phyloP scores from a whole-genome alignment of 164 flowering plant species.

The Magnolia sinica region DNA sequence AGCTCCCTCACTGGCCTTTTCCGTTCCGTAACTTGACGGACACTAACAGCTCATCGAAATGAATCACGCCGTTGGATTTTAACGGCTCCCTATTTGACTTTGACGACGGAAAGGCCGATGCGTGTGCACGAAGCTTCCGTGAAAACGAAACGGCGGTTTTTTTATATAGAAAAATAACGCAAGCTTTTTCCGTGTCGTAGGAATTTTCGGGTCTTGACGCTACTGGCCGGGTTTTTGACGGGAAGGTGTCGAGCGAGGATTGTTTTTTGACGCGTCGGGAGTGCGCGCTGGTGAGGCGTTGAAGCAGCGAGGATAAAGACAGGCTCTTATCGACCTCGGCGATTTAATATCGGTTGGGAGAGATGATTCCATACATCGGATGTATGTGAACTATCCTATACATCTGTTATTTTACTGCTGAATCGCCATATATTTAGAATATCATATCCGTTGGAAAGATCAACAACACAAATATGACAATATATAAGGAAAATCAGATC shows the following conservation, averaged over 20 bases:
- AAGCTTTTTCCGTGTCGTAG: not conserved
- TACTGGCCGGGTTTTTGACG: not conserved
- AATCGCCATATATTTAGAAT: not conserved
- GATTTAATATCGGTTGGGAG: not conserved
- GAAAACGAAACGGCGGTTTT: not conserved
- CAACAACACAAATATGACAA: not conserved
- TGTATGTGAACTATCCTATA: not conserved
- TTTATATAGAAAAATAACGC: not conserved
- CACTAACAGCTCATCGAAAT: not conserved
- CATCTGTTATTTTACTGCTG: not conserved
- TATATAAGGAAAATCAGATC: no score
- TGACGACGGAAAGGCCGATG: not conserved
- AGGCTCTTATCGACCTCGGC: not conserved
- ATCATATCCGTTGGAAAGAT: not conserved
- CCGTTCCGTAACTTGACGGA: conserved; percentile 6
- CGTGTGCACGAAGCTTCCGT: not conserved
- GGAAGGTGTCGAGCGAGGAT: not conserved
- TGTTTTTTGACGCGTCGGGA: not conserved
- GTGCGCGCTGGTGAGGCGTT: not conserved
- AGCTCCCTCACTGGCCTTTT: not conserved
- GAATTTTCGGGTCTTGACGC: not conserved
- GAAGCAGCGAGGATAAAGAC: not conserved
- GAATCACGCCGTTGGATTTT: not conserved
- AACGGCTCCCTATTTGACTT: conserved; percentile 1
- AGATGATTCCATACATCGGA: not conserved